A percentile compares a stretch with the other conserved stretches of the same genome.
Evolutionary conservation across 352 stramenopile genomes (phyloP).

Genomic region (Pythium utonaiense): DNA sequence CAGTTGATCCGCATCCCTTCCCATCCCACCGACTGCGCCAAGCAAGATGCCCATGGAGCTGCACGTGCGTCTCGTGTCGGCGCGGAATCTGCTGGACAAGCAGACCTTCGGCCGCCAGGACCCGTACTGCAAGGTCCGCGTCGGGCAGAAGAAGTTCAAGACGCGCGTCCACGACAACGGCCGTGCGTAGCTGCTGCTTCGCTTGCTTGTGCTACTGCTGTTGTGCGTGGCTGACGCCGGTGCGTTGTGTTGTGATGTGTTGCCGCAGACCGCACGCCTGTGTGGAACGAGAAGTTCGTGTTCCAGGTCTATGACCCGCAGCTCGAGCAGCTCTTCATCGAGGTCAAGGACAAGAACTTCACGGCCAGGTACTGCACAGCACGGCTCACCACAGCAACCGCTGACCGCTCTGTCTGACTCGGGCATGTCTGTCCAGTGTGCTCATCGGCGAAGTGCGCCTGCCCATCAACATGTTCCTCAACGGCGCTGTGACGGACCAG

Average conservation of each 20-base stretch:
- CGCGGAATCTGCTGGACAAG: slow-evolving; percentile 77
- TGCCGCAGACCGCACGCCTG: slow-evolving; percentile 52
- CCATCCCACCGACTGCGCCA: too few relatives aligned
- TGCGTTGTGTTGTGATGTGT: slow-evolving; percentile 19
- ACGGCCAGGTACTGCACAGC: slow-evolving; percentile 35
- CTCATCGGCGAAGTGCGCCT: slow-evolving; percentile 75
- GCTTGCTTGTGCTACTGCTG: too few relatives aligned
- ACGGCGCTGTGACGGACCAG: slow-evolving; percentile 64
- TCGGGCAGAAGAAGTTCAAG: slow-evolving; percentile 61
- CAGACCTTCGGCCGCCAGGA: slow-evolving; percentile 86
- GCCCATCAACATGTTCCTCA: slow-evolving; percentile 70
- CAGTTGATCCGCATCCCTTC: too few relatives aligned
- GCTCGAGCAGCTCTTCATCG: slow-evolving; percentile 64
- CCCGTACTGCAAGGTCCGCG: slow-evolving; percentile 70
- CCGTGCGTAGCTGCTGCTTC: slow-evolving; percentile 44
- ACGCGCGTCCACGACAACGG: slow-evolving; percentile 85
- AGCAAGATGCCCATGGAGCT: slow-evolving; percentile 71
- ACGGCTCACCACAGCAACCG: too few relatives aligned
- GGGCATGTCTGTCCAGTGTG: slow-evolving; percentile 25
- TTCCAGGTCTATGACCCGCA: slow-evolving; percentile 73
- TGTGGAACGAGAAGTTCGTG: slow-evolving; percentile 84
- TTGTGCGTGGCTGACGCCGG: too few relatives aligned
- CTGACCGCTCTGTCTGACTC: too few relatives aligned
- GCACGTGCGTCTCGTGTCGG: slow-evolving; percentile 72
- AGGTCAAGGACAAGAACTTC: slow-evolving; percentile 87